Evolutionary conservation across 2,329 filamentous ascomycete genomes (phyloP).

Genomic region (Trichoderma oligosporum): DNA sequence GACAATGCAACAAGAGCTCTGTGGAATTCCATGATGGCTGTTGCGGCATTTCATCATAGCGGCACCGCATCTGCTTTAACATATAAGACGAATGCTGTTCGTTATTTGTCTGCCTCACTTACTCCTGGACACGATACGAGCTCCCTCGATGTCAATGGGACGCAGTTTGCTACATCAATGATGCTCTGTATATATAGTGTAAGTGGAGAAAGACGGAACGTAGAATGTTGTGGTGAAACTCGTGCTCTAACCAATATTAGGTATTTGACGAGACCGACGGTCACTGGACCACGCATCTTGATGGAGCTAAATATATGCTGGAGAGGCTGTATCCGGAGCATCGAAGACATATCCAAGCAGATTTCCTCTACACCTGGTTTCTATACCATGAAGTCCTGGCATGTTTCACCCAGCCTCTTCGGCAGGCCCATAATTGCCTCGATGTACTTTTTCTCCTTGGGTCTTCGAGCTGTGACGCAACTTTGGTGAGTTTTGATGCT

Average conservation of each 20-base stretch:
- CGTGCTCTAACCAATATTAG: constrained; percentile 25
- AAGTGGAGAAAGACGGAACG: neutral
- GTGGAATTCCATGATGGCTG: constrained; percentile 43
- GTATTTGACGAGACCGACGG: constrained; percentile 48
- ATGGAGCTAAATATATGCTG: constrained; percentile 40
- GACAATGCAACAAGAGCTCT: constrained; percentile 38
- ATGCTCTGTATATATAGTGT: constrained; percentile 51
- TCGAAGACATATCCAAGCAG: constrained; percentile 26
- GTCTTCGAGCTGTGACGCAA: constrained; percentile 14
- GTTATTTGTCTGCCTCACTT: constrained; percentile 38
- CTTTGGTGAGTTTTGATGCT: constrained; percentile 11
- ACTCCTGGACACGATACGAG: constrained; percentile 25
- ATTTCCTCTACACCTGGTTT: constrained; percentile 45
- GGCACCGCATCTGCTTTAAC: constrained; percentile 39
- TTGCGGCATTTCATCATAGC: constrained; percentile 42
- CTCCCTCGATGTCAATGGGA: constrained; percentile 29
- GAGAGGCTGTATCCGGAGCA: constrained; percentile 27
- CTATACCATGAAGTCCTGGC: constrained; percentile 46
- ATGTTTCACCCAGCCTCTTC: constrained; percentile 38
- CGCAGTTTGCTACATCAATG: constrained; percentile 46
- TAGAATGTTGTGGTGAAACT: neutral
- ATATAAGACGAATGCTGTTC: constrained; percentile 42
- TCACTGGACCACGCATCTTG: constrained; percentile 44
- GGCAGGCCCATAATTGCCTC: constrained; percentile 4
- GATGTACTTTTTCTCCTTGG: constrained; percentile 17